A percentile compares a stretch with the other conserved stretches of the same genome.
Evolutionary conservation across 202 grass and related monocot genomes (phyloP).

Genomic region (Saccharum hybrid): DNA sequence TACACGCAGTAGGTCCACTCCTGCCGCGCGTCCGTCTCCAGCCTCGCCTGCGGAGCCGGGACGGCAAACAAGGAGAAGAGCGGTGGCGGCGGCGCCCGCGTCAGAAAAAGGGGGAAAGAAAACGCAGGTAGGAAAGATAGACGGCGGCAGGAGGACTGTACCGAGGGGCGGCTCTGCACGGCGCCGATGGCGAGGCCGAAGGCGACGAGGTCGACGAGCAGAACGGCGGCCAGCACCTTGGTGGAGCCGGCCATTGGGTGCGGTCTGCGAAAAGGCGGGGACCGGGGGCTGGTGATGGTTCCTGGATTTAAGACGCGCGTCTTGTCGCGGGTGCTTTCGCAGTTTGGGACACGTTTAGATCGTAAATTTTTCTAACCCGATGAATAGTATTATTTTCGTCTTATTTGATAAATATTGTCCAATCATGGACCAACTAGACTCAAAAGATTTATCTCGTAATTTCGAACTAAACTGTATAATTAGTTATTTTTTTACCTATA

Average conservation of each 20-base stretch:
- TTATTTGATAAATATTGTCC: too few species aligned
- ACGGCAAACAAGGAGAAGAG: neutral
- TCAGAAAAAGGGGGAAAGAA: neutral
- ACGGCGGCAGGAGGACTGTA: slow-evolving; percentile 10
- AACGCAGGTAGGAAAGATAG: neutral
- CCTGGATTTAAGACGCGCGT: too few species aligned
- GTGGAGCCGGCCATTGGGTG: slow-evolving; percentile 51
- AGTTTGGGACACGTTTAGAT: too few species aligned
- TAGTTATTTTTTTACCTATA: too few species aligned
- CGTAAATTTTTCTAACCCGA: too few species aligned
- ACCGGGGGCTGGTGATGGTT: too few species aligned
- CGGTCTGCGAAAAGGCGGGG: neutral
- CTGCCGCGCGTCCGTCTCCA: slow-evolving; percentile 64
- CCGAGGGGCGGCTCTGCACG: slow-evolving; percentile 77
- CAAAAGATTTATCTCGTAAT: too few species aligned
- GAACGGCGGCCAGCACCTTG: slow-evolving; percentile 58
- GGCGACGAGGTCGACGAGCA: slow-evolving; percentile 75
- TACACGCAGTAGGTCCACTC: slow-evolving; percentile 84
- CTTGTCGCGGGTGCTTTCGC: too few species aligned
- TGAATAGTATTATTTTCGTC: too few species aligned
- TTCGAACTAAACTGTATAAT: too few species aligned
- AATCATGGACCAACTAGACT: too few species aligned
- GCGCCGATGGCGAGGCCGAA: slow-evolving; percentile 89
- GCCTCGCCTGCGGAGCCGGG: slow-evolving; percentile 48
- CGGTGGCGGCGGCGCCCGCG: neutral